Base-by-base conservation (phyloP, 352 stramenopile genomes). In the Blastocystis hominis region DNA sequence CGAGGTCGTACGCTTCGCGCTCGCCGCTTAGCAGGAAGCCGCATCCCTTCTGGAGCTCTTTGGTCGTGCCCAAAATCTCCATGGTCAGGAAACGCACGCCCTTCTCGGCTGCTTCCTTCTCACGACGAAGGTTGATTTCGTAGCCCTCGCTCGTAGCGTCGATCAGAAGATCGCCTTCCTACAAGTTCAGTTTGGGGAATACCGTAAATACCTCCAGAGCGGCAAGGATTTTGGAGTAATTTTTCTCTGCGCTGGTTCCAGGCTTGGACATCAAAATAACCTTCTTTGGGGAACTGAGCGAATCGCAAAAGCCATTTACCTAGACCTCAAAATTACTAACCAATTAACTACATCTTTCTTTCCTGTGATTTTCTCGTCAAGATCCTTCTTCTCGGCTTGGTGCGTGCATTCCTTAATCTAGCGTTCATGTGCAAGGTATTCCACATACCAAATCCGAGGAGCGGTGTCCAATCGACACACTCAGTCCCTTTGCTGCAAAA, bases 81-180 rank as follows among this genome's bases (percentile, higher is more conserved):
- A 98, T 98, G 63, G 95, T 96, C 47, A 98, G 89, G 89, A 98
- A 98, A 77, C 96, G 91, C 89, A 99, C 98, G 63, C 94, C 94
- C 91, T 97, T 97, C 89, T 95, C 92, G 36, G 76, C 76, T 47
- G 98, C 91, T 90, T 98, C 94, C 89, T 97, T 91, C 0, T 91
- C 91, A 86, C 97, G 93, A 75, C 97, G 94, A 86, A 98, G 90
- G 38, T 92, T 96, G 91, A 98, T 98, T 13, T 95, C 95, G 90
- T 96, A 99, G 95, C 96, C 98, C 92, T 98, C 96, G 92, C 98
- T 98, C 40, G 96, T 96, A 55, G 96, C 96, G 91, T 99, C 97
- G 47, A 98, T 93, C 88, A 99, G 95, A 62, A 98, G 93, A 92
- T 99, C 97, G 17, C 95, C 97, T 89, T 89, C 92, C 91, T 89